Evolutionary conservation across 2,329 filamentous ascomycete genomes (phyloP), one percentile per base, ranked within the genome.

Genomic region (Aspergillus calidoustus): DNA sequence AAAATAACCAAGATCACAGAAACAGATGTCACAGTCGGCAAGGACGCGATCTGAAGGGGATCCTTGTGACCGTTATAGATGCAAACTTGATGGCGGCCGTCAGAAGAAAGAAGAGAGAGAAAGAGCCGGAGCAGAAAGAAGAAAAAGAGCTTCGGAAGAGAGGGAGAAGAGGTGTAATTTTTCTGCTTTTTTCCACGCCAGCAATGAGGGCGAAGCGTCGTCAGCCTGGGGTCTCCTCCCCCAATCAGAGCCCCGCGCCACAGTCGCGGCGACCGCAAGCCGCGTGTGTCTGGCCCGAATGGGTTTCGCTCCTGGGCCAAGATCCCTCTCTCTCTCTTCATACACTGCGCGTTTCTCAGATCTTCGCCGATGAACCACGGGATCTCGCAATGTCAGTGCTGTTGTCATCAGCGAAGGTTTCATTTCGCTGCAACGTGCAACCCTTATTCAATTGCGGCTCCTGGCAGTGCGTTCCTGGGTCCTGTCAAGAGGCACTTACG

Each of bases 261-360:
- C 59, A 64, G 65, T 52, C 61, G 60, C 72, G 74, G 73, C 59
- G 64, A 66, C 56, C 62, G 58, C 72, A 75, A 73, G 74, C 74
- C 74, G 74, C 74, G 74, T 75, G 72, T 74, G 69, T 69, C 63
- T 65, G 61, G 64, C 66, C 67, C 69, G 70, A 71, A 70, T 64
- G 67, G 68, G 69, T 63, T 66, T 68, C 64, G 60, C 67, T 62
- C 62, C 68, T 70, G 66, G 63, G 66, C 71, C 69, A 71, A 69
- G 72, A 72, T 68, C 68, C 66, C 71, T 69, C 41, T 28, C 30
- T 41, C 49, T 23, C 31, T 65, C 43, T 44, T 47, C 43, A 53
- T 22, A 50, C 44, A 34, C 31, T 34, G 43, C 30, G 11, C 19
- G 25, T 28, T 43, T 15, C 48, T 15, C 54, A 19, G 15, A 43